These are phyloP conservation scores for Cutaneotrichosporon sp. DNA, from an alignment of 1,284 basidiomycete genomes.

Conservation along the genomic window DNA sequence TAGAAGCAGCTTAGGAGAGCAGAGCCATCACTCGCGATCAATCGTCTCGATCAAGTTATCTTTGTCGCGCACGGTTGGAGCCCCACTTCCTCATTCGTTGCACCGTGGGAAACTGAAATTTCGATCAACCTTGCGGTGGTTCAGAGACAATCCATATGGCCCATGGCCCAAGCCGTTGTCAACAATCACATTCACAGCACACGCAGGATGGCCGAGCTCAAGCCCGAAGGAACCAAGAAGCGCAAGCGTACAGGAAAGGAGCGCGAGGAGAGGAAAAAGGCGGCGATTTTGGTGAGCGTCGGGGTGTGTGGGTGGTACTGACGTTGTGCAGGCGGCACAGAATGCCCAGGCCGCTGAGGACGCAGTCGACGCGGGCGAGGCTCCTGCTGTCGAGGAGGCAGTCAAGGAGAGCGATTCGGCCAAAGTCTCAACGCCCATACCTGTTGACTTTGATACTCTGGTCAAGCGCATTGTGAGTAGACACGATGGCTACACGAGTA, in stretches of 20 bases:
- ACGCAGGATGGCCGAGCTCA: conserved; percentile 6
- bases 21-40: too few species aligned
- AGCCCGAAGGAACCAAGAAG: conserved; percentile 25
- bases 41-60: too few species aligned
- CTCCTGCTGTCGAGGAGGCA: neutral
- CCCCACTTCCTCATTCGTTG: neutral
- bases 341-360: neutral
- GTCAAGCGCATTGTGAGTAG: conserved; percentile 36
- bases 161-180: too few species aligned
- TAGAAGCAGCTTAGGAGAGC: too few species aligned
- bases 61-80: too few species aligned
- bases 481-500: too few species aligned
- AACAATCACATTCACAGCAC: conserved; percentile 1
- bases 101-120: conserved; percentile 19
- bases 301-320: too few species aligned
- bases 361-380: neutral
- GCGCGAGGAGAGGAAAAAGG: conserved; percentile 39
- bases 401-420: conserved; percentile 13
- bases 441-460: conserved; percentile 29
- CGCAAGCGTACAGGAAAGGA: conserved; percentile 45
- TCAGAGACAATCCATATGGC: too few species aligned
- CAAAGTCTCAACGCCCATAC: too few species aligned
- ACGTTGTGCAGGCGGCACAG: too few species aligned
- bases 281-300: conserved; percentile 32
- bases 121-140: neutral